Conservation (phyloP, 202 grass and related monocot genomes). For the Bolboschoenoplectus hybrid region DNA sequence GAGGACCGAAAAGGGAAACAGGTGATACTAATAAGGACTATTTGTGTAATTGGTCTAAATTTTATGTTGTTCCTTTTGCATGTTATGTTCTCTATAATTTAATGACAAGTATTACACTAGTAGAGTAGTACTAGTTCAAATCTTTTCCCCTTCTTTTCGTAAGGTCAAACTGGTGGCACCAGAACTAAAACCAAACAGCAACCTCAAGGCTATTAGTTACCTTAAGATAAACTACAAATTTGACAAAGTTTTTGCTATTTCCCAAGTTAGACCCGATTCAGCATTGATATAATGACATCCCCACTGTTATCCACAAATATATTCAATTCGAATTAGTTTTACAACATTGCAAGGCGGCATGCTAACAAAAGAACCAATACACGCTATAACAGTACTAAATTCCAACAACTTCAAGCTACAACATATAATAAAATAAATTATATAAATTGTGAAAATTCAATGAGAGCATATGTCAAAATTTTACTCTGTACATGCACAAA, state of each 20-base stretch:
- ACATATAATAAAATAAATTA: not conserved
- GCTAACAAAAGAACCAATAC: slow-evolving; percentile 7
- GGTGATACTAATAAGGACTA: not conserved
- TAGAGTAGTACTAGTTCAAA: not conserved
- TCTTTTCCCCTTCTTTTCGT: not conserved
- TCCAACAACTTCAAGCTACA: not conserved
- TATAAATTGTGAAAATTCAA: not conserved
- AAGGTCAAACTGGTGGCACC: not conserved
- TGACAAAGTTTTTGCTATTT: not conserved
- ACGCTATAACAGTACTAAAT: slow-evolving; percentile 20
- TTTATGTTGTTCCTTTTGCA: not conserved
- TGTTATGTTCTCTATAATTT: not conserved
- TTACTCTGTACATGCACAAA: not conserved
- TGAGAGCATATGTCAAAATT: slow-evolving; percentile 5
- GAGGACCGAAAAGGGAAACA: not conserved
- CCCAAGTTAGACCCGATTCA: slow-evolving; percentile 1
- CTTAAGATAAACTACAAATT: not conserved
- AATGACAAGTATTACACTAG: not conserved
- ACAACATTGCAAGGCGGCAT: slow-evolving; percentile 9
- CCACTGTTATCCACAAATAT: not conserved
- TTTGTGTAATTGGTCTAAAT: not conserved
- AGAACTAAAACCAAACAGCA: slow-evolving; percentile 20
- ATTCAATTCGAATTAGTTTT: not conserved
- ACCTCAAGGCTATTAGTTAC: not conserved
- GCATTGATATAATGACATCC: slow-evolving; percentile 8